Evolutionary conservation across 345 rosid genomes (phyloP).

Genomic region (Ricinus communis): DNA sequence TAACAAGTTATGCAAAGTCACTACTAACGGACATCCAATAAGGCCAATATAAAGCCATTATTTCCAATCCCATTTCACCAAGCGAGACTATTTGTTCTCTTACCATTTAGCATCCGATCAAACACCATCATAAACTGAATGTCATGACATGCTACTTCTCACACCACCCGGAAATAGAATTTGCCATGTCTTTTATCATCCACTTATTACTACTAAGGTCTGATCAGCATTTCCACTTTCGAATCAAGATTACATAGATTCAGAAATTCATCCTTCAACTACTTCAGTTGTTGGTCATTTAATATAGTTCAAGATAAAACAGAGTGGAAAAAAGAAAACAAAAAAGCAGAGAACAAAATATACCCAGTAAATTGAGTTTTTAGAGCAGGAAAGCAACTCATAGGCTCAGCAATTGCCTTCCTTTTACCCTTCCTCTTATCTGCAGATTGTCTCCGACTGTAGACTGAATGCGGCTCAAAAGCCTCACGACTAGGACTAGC

Average conservation of each 20-base stretch:
- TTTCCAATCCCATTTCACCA: neutral
- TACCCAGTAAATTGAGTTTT: slow-evolving; percentile 32
- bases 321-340: neutral
- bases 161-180: neutral
- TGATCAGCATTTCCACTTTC: neutral
- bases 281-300: neutral
- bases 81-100: neutral
- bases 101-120: neutral
- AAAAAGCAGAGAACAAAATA: neutral
- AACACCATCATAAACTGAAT: neutral
- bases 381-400: slow-evolving; percentile 28
- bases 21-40: neutral
- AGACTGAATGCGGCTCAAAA: slow-evolving; percentile 42
- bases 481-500: neutral
- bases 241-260: neutral
- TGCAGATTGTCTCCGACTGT: slow-evolving; percentile 36
- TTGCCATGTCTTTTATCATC: neutral
- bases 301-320: too few relatives aligned
- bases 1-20: neutral
- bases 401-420: slow-evolving; percentile 30
- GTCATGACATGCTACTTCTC: neutral
- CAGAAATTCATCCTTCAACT: neutral
- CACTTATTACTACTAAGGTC: neutral
- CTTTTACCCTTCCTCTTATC: slow-evolving; percentile 38
- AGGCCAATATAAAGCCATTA: neutral